These are phyloP conservation scores for Hibiscus syriacus DNA, from an alignment of 345 rosid genomes.

Conservation along the genomic window DNA sequence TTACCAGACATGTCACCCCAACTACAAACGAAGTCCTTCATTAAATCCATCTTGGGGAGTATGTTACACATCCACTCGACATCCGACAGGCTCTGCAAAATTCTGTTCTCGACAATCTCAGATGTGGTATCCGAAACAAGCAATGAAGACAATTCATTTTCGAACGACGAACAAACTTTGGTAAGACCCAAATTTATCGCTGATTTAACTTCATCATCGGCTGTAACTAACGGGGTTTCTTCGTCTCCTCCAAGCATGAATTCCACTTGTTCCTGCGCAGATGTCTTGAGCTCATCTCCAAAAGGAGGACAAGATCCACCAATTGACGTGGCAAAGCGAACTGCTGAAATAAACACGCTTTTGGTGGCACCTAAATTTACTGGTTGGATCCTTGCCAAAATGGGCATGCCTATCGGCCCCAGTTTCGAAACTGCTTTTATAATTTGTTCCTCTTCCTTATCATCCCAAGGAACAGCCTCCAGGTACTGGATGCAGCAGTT, in stretches of 20 bases:
- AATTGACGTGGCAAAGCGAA: conserved; percentile 63
- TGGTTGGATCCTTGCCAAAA: conserved; percentile 43
- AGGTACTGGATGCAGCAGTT: conserved; percentile 39
- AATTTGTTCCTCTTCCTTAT: conserved; percentile 46
- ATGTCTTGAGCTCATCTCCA: conserved; percentile 56
- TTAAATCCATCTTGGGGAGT: conserved; percentile 59
- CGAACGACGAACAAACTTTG: conserved; percentile 42
- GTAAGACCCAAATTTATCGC: conserved; percentile 49
- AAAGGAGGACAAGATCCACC: conserved; percentile 49
- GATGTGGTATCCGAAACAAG: conserved; percentile 27
- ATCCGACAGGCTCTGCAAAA: conserved; percentile 41
- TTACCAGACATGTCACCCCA: conserved; percentile 56
- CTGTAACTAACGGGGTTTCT: conserved; percentile 43
- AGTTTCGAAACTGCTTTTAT: conserved; percentile 27
- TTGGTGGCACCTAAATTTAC: conserved; percentile 44
- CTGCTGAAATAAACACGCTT: conserved; percentile 64
- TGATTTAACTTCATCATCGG: conserved; percentile 66
- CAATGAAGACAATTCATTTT: conserved; percentile 41
- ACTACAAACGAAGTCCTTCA: conserved; percentile 72
- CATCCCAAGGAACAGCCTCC: conserved; percentile 56
- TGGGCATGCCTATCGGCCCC: conserved; percentile 49
- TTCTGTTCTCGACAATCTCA: conserved; percentile 28
- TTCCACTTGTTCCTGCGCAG: conserved; percentile 90
- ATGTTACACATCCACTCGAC: conserved; percentile 79
- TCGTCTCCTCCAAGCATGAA: conserved; percentile 74